phyloP scores from a whole-genome alignment of 2,329 filamentous ascomycete species.

The Fusarium sambucinum region DNA sequence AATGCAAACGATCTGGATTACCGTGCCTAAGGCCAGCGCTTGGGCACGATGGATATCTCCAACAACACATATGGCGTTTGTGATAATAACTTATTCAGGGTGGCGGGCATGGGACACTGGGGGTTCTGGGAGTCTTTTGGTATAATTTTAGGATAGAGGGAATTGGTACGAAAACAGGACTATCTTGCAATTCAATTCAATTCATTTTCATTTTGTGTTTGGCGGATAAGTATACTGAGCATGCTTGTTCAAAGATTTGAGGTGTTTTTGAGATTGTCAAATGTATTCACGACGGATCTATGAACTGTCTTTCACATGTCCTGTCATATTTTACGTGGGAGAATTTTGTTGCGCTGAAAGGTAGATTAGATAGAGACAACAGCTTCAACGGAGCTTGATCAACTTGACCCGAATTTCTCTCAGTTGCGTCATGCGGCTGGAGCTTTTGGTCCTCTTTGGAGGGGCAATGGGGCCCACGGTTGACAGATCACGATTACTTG shows the following conservation, averaged over 20 bases:
- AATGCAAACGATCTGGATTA: conserved; percentile 1
- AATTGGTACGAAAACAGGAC: not conserved
- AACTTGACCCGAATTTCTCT: conserved; percentile 3
- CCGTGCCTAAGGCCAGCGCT: not conserved
- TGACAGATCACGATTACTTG: conserved; percentile 34
- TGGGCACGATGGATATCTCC: conserved; percentile 1
- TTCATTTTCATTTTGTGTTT: not conserved
- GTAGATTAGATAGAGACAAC: not conserved
- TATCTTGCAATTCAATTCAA: conserved; percentile 13
- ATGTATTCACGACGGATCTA: not conserved
- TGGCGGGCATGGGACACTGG: conserved; percentile 7
- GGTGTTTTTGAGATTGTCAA: not conserved
- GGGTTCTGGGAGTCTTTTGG: conserved; percentile 22
- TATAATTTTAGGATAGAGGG: conserved; percentile 3
- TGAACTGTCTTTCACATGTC: not conserved
- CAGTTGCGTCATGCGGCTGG: conserved; percentile 29
- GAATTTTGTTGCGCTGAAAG: not conserved
- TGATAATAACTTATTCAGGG: conserved; percentile 28
- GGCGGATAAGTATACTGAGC: not conserved
- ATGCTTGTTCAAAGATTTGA: not conserved
- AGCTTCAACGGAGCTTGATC: not conserved
- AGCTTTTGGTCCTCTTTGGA: conserved; percentile 32
- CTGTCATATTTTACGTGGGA: not conserved
- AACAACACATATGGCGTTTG: conserved; percentile 34
- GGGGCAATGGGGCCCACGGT: conserved; percentile 18